A percentile compares a stretch with the other conserved stretches of the same genome.
Evolutionary conservation across 2,329 filamentous ascomycete species (phyloP).

Genomic region (Lanzia echinophila): DNA sequence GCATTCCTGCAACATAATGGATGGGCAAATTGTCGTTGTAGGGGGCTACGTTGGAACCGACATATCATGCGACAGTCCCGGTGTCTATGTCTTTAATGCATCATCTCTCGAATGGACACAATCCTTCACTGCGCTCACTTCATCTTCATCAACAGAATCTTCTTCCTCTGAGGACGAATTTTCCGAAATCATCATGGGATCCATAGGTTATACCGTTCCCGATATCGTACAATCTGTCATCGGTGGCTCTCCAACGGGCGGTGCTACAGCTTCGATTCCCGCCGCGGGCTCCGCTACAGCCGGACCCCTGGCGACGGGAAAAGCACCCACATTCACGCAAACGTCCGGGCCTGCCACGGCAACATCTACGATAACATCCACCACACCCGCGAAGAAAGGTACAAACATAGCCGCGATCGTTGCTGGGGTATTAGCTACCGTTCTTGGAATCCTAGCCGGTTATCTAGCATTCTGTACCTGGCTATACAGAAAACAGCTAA

Average conservation of each 20-base stretch:
- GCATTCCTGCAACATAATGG: slow-evolving; percentile 62
- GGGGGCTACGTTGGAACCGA: slow-evolving; percentile 61
- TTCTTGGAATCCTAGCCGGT: slow-evolving; percentile 52
- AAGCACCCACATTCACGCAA: slow-evolving; percentile 58
- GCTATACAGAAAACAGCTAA: slow-evolving; percentile 65
- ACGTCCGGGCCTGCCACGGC: slow-evolving; percentile 47
- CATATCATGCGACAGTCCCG: slow-evolving; percentile 58
- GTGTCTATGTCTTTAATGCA: slow-evolving; percentile 68
- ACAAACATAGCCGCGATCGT: slow-evolving; percentile 39
- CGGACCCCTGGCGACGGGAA: slow-evolving; percentile 66
- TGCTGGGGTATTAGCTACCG: slow-evolving; percentile 54
- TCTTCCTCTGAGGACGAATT: slow-evolving; percentile 2
- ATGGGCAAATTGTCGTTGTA: slow-evolving; percentile 63
- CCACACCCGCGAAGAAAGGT: slow-evolving; percentile 12
- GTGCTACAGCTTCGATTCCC: slow-evolving; percentile 60
- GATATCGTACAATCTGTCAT: slow-evolving; percentile 54
- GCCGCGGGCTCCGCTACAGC: slow-evolving; percentile 54
- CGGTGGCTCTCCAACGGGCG: slow-evolving; percentile 52
- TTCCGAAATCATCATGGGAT: slow-evolving; percentile 44
- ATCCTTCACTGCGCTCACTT: slow-evolving; percentile 51
- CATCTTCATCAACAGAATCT: slow-evolving; percentile 39
- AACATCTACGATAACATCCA: slow-evolving; percentile 33
- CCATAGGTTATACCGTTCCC: slow-evolving; percentile 62
- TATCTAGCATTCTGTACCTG: slow-evolving; percentile 68
- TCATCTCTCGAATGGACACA: slow-evolving; percentile 56